Evolutionary conservation across 1,284 basidiomycete genomes (phyloP).

Genomic region (Cutaneotrichosporon cutaneum): DNA sequence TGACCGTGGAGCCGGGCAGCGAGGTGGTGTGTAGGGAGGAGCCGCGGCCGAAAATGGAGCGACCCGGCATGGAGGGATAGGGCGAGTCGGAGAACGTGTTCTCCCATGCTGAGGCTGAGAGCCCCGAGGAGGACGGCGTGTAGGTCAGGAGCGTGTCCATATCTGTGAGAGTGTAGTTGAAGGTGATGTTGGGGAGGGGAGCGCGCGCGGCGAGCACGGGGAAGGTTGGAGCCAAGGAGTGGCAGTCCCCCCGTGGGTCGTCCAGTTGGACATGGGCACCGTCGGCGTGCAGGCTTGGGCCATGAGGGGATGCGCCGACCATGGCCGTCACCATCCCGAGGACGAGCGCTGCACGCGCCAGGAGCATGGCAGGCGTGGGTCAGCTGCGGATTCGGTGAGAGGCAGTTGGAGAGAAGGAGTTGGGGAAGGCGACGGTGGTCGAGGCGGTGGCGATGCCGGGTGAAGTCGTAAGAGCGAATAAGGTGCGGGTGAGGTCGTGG

Average conservation of each 20-base stretch:
- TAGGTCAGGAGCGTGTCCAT: slow-evolving; percentile 13
- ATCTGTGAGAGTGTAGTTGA: slow-evolving; percentile 16
- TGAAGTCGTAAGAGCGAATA: not conserved
- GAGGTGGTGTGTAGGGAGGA: not conserved
- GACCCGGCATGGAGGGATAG: not conserved
- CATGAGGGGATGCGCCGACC: not conserved
- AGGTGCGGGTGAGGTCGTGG: not conserved
- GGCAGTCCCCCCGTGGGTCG: not conserved
- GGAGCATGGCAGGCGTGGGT: not conserved
- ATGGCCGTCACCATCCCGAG: not conserved
- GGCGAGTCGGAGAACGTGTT: slow-evolving; percentile 3
- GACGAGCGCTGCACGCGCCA: not conserved
- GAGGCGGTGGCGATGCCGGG: too few species aligned
- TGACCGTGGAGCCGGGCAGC: not conserved
- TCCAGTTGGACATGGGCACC: not conserved
- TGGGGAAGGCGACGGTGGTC: too few species aligned
- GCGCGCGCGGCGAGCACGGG: not conserved
- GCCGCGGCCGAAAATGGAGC: slow-evolving; percentile 3
- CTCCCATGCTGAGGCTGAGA: not conserved
- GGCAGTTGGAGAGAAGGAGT: not conserved
- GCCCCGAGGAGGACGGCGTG: not conserved
- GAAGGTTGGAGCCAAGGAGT: not conserved
- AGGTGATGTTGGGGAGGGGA: slow-evolving; percentile 6
- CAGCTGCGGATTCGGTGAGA: not conserved
- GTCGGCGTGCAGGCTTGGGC: not conserved